Evolutionary conservation across 2,329 filamentous ascomycete genomes (phyloP).

Genomic region (Epichloe sibirici): DNA sequence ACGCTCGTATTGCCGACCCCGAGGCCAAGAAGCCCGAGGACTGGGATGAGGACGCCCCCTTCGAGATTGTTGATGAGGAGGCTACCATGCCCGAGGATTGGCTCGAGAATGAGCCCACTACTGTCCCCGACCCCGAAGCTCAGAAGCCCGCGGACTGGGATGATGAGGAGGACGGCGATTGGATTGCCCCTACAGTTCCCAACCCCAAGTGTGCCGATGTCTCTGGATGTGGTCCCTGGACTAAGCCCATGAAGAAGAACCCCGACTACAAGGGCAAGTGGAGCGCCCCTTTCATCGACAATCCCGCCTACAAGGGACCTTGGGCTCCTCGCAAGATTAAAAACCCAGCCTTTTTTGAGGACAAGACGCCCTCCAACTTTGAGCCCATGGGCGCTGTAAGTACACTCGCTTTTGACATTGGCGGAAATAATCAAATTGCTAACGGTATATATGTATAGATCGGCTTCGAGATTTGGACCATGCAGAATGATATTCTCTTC

Average conservation of each 20-base stretch:
- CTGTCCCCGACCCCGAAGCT: constrained; percentile 82
- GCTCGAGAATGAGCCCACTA: constrained; percentile 78
- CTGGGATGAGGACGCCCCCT: constrained; percentile 98
- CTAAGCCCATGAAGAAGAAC: constrained; percentile 86
- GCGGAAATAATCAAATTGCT: constrained; percentile 7
- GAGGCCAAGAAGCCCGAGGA: constrained; percentile 94
- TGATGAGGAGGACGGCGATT: constrained; percentile 98
- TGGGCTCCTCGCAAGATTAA: constrained; percentile 94
- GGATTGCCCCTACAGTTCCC: constrained; percentile 76
- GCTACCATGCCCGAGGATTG: constrained; percentile 89
- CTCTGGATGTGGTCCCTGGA: constrained; percentile 90
- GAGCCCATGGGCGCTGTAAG: constrained; percentile 95
- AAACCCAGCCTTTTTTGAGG: constrained; percentile 94
- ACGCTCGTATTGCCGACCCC: constrained; percentile 80
- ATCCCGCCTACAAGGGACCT: constrained; percentile 93
- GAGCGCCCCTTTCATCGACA: constrained; percentile 84
- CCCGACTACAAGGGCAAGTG: constrained; percentile 98
- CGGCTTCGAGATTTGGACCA: constrained; percentile 99
- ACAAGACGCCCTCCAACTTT: constrained; percentile 92
- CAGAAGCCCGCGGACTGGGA: constrained; percentile 99
- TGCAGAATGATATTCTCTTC: constrained; percentile 97
- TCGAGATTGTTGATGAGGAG: constrained; percentile 88
- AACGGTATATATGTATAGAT: constrained; percentile 40
- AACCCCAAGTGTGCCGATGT: constrained; percentile 94
- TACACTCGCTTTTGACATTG: constrained; percentile 18